Percentiles rank a stretch among this genome's conserved stretches.
These are phyloP conservation scores for Pseudonitzschia multistriata DNA, from an alignment of 108 stramenopile species.

Conservation along the genomic window DNA sequence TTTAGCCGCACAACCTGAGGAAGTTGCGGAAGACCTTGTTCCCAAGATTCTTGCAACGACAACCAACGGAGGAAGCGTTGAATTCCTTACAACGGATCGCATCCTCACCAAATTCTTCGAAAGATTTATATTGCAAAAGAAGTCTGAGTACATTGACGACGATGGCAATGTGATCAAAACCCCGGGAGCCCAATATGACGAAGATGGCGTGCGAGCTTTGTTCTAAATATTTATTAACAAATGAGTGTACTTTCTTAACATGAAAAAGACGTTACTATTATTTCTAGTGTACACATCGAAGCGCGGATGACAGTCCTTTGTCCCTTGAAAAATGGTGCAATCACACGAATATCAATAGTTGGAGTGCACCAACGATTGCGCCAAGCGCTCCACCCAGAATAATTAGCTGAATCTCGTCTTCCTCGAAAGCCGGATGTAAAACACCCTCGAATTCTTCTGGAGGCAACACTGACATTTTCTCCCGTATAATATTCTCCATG, in stretches of 20 bases:
- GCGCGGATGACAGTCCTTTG: no score
- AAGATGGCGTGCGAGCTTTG: slow-evolving; percentile 73
- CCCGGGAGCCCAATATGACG: slow-evolving; percentile 86
- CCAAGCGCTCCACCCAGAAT: slow-evolving; percentile 90
- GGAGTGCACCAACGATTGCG: slow-evolving; percentile 80
- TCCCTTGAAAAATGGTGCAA: neutral
- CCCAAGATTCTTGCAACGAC: slow-evolving; percentile 78
- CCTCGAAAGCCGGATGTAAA: slow-evolving; percentile 94
- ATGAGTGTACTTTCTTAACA: neutral
- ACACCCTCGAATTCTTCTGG: slow-evolving; percentile 90
- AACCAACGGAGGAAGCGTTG: slow-evolving; percentile 73
- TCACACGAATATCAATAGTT: slow-evolving; percentile 56
- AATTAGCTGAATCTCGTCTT: slow-evolving; percentile 94
- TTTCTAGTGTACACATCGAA: no score
- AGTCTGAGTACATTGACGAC: slow-evolving; percentile 90
- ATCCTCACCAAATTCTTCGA: slow-evolving; percentile 89
- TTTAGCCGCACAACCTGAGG: slow-evolving; percentile 88
- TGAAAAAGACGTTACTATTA: no score
- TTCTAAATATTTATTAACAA: slow-evolving; percentile 48
- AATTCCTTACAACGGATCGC: slow-evolving; percentile 86
- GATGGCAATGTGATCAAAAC: slow-evolving; percentile 89
- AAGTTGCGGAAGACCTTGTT: slow-evolving; percentile 88
- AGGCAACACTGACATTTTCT: slow-evolving; percentile 75
- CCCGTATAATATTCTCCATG: slow-evolving; percentile 81
- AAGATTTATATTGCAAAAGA: slow-evolving; percentile 83